Evolutionary conservation across 2,329 filamentous ascomycete species (phyloP).

Genomic region (Periglandula ipomoeae): DNA sequence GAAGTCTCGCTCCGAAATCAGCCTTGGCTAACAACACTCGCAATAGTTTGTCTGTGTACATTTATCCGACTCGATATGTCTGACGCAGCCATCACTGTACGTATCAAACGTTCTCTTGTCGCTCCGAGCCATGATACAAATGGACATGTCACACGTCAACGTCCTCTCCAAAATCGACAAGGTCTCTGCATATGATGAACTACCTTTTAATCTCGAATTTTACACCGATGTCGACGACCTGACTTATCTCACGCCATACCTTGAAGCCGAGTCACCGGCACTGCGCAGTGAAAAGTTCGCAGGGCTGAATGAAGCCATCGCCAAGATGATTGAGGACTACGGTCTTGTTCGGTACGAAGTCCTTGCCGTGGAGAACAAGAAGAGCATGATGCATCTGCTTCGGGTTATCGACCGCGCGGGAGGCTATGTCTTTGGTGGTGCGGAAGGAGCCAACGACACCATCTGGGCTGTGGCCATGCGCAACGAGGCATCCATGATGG

Average conservation of each 20-base stretch:
- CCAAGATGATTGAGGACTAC: constrained; percentile 81
- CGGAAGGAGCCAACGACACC: constrained; percentile 87
- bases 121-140: constrained; percentile 92
- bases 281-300: constrained; percentile 68
- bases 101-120: constrained; percentile 89
- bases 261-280: constrained; percentile 68
- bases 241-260: constrained; percentile 68
- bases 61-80: constrained; percentile 86
- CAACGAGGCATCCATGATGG: constrained; percentile 62
- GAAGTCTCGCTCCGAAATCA: too few relatives aligned
- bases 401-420: constrained; percentile 84
- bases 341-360: constrained; percentile 88
- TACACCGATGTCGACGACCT: constrained; percentile 97
- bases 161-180: constrained; percentile 98
- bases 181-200: constrained; percentile 68
- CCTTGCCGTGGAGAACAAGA: constrained; percentile 90
- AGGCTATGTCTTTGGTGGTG: constrained; percentile 85
- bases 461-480: constrained; percentile 97
- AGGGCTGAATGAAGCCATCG: constrained; percentile 76
- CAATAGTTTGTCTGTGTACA: constrained; percentile 81
- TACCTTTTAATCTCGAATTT: constrained; percentile 93
- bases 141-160: constrained; percentile 93
- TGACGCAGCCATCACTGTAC: constrained; percentile 89
- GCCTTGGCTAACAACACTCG: constrained; percentile 11
- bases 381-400: constrained; percentile 88